phyloP scores from a whole-genome alignment of 495 filamentous ascomycete genomes.

The Letharia columbiana region DNA sequence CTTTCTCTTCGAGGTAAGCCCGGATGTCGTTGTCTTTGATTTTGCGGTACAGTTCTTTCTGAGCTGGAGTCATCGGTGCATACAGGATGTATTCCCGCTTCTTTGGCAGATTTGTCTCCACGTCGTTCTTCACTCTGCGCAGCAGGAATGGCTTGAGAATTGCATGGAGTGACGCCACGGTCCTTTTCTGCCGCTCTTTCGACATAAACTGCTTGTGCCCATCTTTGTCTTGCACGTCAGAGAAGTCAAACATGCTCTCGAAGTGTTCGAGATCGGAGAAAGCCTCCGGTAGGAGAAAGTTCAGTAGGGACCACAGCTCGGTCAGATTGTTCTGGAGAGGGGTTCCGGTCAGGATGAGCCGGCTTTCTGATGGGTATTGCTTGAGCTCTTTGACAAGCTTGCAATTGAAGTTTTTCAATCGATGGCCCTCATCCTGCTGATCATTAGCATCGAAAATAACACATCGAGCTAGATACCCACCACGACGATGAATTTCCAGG shows the following conservation, averaged over 20 bases:
- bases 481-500: slow-evolving; percentile 96
- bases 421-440: slow-evolving; percentile 80
- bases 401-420: slow-evolving; percentile 94
- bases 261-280: slow-evolving; percentile 86
- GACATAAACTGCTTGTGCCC: slow-evolving; percentile 62
- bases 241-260: slow-evolving; percentile 94
- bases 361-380: slow-evolving; percentile 77
- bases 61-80: slow-evolving; percentile 76
- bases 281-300: slow-evolving; percentile 86
- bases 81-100: slow-evolving; percentile 95
- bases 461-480: slow-evolving; percentile 37
- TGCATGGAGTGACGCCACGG: slow-evolving; percentile 82
- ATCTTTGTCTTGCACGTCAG: slow-evolving; percentile 65
- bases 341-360: slow-evolving; percentile 89
- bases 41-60: slow-evolving; percentile 83
- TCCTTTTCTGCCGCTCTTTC: slow-evolving; percentile 69
- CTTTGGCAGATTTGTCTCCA: slow-evolving; percentile 79
- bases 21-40: slow-evolving; percentile 73
- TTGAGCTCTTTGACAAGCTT: slow-evolving; percentile 81
- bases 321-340: slow-evolving; percentile 93
- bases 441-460: slow-evolving; percentile 16
- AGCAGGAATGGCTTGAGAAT: slow-evolving; percentile 89
- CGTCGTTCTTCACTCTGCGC: slow-evolving; percentile 83
- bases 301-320: slow-evolving; percentile 89
- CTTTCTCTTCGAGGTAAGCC: slow-evolving; percentile 75